Base-by-base conservation (phyloP, 225 moss, liverwort and hornwort genomes). In the Pseudisothecium myosuroides region DNA sequence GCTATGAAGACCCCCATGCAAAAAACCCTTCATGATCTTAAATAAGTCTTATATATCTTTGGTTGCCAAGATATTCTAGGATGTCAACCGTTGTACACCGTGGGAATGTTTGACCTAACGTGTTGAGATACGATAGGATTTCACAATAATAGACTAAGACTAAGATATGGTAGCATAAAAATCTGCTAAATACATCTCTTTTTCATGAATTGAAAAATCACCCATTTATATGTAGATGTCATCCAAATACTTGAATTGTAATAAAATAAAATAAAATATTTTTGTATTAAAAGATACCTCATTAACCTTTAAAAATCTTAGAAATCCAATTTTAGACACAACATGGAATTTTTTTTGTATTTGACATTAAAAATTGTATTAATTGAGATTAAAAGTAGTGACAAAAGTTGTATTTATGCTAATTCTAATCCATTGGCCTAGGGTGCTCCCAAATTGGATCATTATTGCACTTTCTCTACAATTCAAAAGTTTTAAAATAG, bases 41-140 rank as follows among this genome's bases (percentile, higher is more conserved):
- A 52, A 52, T 50, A 50, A 12, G 12, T 50, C 50, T 50, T 50
- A 50, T 52, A 52, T 16, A 52, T 52, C 52, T 52, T 52, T 15
- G 52, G 52, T 52, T 52, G 52, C 52, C 52, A 14, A 6, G 13
- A 14, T 76, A 52, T 52, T 76, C 0, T 22, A 3, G 1, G 10
- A 77, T 6, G 14, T 32, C 54, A 75, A 49, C 1, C 2, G 0
- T 75, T 32, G 4, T 32, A 49, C 0, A 1, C 12, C 1, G 20
- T 49, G 0, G 7, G 7, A 75, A 12, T 32, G 49, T 32, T 20
- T 32, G 2, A 20, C 1, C 32, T 32, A 76, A 50, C 7, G 7
- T 8, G 13, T 8, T 76, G 50, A 76, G 50, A 50, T 50, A 0
- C 5, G 20, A 50, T 13, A 34, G 12, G 20, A 12, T 75, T 49